These are phyloP conservation scores for Trichoderma pleuroti DNA, from an alignment of 2,329 filamentous ascomycete species.

Conservation along the genomic window DNA sequence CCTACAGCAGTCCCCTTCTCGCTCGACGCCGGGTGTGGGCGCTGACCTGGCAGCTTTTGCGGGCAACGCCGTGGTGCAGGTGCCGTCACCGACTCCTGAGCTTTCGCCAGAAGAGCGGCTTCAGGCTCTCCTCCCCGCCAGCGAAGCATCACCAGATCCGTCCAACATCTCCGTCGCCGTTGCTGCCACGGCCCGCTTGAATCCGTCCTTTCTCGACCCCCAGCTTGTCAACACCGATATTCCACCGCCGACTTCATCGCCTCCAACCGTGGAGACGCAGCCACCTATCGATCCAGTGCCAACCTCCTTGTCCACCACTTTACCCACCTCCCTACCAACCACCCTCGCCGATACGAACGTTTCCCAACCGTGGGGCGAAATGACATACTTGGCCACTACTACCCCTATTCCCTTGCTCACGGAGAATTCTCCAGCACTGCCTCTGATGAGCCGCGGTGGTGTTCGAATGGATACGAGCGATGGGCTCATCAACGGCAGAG, in stretches of 20 bases:
- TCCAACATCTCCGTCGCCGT: constrained; percentile 54
- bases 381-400: constrained; percentile 45
- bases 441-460: constrained; percentile 43
- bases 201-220: constrained; percentile 53
- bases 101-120: constrained; percentile 49
- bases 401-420: constrained; percentile 32
- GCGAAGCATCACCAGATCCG: constrained; percentile 40
- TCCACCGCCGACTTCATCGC: constrained; percentile 31
- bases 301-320: constrained; percentile 17
- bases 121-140: constrained; percentile 42
- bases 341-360: constrained; percentile 25
- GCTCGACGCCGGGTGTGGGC: not conserved
- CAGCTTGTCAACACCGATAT: constrained; percentile 38
- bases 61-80: constrained; percentile 18
- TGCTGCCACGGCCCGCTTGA: constrained; percentile 54
- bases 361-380: constrained; percentile 51
- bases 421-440: constrained; percentile 32
- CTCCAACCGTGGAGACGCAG: constrained; percentile 26
- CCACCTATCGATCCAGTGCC: constrained; percentile 7
- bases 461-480: constrained; percentile 51
- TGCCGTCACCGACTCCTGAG: constrained; percentile 30
- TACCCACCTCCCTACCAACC: constrained; percentile 20
- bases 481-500: constrained; percentile 43
- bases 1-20: constrained; percentile 20
- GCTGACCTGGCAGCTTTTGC: constrained; percentile 18